Conservation (phyloP, 2,329 filamentous ascomycete species). For the Lachnellula subtilissima region DNA sequence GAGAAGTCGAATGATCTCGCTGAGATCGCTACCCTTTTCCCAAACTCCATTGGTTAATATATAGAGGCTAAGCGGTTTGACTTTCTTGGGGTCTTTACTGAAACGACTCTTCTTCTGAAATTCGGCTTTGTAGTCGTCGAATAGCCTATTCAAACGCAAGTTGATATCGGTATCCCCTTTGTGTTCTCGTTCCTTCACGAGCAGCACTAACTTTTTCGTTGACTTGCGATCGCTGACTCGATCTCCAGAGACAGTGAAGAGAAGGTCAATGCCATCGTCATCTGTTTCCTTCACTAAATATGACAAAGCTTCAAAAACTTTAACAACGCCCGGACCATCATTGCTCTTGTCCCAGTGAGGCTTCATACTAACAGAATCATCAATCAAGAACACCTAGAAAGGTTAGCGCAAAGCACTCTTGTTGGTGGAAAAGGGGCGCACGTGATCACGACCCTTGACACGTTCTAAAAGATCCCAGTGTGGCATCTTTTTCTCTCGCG, state of each 20-base stretch:
- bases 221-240: not conserved
- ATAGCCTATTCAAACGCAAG: not conserved
- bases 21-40: constrained; percentile 1
- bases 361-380: constrained; percentile 9
- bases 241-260: constrained; percentile 7
- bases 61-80: constrained; percentile 13
- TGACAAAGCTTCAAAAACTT: constrained; percentile 5
- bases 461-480: not conserved
- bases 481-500: not conserved
- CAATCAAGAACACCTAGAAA: constrained; percentile 14
- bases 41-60: constrained; percentile 17
- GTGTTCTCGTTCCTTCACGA: not conserved
- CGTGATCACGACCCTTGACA: constrained; percentile 5
- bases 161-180: constrained; percentile 7
- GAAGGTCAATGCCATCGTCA: constrained; percentile 10
- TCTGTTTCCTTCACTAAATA: constrained; percentile 12
- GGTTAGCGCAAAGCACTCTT: not conserved
- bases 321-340: not conserved
- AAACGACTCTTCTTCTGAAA: not conserved
- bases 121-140: constrained; percentile 6
- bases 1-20: constrained; percentile 1
- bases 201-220: not conserved
- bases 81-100: not conserved
- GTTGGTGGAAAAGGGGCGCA: not conserved
- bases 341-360: constrained; percentile 2